Conservation (phyloP, 495 filamentous ascomycete genomes). For the Daldinia loculata region DNA sequence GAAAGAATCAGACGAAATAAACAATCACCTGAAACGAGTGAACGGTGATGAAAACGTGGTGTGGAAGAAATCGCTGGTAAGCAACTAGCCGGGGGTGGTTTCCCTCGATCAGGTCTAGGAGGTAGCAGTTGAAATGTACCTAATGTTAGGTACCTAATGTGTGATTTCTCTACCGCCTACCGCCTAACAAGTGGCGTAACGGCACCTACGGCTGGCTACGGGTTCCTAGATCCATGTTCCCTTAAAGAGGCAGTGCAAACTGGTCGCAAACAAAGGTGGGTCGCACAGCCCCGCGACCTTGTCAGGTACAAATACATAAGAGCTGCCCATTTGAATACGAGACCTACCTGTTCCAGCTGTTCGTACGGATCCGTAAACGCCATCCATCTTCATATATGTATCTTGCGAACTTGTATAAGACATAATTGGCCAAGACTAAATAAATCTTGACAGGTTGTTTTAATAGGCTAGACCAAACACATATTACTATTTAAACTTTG, state of each 20-base stretch:
- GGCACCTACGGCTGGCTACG: not conserved
- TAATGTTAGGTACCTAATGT: not conserved
- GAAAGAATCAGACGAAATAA: constrained; percentile 20
- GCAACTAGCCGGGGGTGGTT: constrained; percentile 4
- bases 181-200: not conserved
- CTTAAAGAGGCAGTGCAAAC: not conserved
- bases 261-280: not conserved
- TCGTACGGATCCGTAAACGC: not conserved
- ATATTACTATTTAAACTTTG: not conserved
- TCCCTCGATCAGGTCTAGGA: not conserved
- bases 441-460: not conserved
- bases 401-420: not conserved
- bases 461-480: not conserved
- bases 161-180: not conserved
- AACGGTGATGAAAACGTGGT: constrained; percentile 18
- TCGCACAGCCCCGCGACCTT: constrained; percentile 6
- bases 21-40: constrained; percentile 13
- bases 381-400: not conserved
- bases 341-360: not conserved
- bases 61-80: constrained; percentile 7
- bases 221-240: not conserved
- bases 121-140: not conserved
- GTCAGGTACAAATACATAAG: constrained; percentile 4
- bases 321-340: constrained; percentile 7
- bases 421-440: not conserved